Base-by-base conservation (phyloP, 1,284 basidiomycete species). In the Pholiota adiposa region DNA sequence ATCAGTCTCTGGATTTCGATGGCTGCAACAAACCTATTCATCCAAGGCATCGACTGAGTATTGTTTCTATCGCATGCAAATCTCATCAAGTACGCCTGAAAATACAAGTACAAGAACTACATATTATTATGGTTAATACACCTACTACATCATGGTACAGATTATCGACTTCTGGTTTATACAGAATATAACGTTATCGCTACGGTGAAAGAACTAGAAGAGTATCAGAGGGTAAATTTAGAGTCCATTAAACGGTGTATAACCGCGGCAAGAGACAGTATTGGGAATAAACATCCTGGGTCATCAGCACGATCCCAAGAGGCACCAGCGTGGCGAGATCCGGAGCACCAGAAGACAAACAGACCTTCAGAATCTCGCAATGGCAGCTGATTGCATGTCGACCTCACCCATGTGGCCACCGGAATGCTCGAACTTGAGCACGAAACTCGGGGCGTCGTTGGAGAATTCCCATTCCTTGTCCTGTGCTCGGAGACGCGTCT, bases 401-500 rank as follows among this genome's bases (percentile, higher is more conserved):
- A 57, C 33, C 31, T 34, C 40, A 34, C 51, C 62, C 31, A 54
- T 41, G 1, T 16, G 8, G 9, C 49, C 50, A 36, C 34, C 34
- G 3, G 23, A n/a, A 36, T 58, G 18, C 14, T 54, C 19, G 34
- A 55, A 36, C 16, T 55, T 46, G n/a, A 65, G 48, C 14, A 55
- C 51, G 31, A 65, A 61, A 34, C 62, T 65, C 1, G 64, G 64
- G 4, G 64, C 64, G 50, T 65, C 64, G 29, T 61, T 40, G 1
- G 41, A 50, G 41, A 61, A 65, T 29, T 19, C 8, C 64, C 64
- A 65, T 40, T 63, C 56, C 18, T 51, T 46, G 36, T 65, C 56
- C 11, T 44, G 36, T 7, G 59, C 51, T 33, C 50, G 61, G 8
- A 65, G 51, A 5, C 31, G 31, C 4, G 33, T 61, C n/a, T 46